These are phyloP conservation scores for Albatrellus sp. DNA, from an alignment of 1,284 basidiomycete species.

Conservation along the genomic window DNA sequence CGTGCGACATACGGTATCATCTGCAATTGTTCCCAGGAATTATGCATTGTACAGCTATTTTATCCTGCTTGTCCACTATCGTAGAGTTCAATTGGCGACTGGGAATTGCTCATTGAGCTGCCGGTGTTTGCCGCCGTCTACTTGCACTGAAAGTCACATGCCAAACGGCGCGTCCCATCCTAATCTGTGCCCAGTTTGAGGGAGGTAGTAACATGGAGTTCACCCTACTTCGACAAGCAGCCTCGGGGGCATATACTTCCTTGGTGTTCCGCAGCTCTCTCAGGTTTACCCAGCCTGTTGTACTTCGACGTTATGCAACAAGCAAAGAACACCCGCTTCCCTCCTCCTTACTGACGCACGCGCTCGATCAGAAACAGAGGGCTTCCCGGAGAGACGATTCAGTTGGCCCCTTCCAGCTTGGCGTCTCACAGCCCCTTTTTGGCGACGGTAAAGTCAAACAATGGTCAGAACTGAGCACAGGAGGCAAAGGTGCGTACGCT, in stretches of 20 bases:
- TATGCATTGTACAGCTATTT: no score
- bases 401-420: conserved; percentile 77
- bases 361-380: conserved; percentile 49
- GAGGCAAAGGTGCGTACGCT: conserved; percentile 63
- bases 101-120: no score
- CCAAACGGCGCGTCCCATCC: no score
- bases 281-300: conserved; percentile 15
- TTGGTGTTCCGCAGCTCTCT: background rate
- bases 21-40: no score
- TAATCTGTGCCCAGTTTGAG: no score
- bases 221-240: background rate
- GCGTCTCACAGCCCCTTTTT: conserved; percentile 46
- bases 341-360: conserved; percentile 47
- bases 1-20: no score
- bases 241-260: background rate
- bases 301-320: conserved; percentile 26
- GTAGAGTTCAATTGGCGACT: no score
- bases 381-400: conserved; percentile 35
- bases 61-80: no score
- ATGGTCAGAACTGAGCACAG: conserved; percentile 74
- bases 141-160: no score
- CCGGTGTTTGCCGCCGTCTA: no score
- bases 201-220: background rate
- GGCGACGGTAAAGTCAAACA: conserved; percentile 49
- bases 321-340: conserved; percentile 30